phyloP scores from a whole-genome alignment of 1,284 basidiomycete species.

The Malassezia obtusa region DNA sequence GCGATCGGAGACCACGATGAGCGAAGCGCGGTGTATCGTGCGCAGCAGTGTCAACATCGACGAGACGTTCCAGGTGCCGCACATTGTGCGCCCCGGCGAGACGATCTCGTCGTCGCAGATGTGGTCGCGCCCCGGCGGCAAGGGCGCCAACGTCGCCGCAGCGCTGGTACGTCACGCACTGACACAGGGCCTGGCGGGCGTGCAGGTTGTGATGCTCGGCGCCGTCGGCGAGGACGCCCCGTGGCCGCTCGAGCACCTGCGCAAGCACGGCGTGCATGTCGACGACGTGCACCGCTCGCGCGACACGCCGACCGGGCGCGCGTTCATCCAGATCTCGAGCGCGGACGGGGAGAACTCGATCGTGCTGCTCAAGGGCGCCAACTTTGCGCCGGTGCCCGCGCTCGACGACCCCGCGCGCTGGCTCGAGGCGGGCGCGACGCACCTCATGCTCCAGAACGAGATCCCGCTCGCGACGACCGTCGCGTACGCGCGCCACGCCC shows the following conservation, averaged over 20 bases:
- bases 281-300: conserved; percentile 23
- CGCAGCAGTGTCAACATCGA: conserved; percentile 46
- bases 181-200: conserved; percentile 25
- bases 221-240: conserved; percentile 39
- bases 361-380: conserved; percentile 43
- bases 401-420: conserved; percentile 12
- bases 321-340: conserved; percentile 40
- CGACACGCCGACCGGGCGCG: conserved; percentile 34
- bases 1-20: conserved; percentile 1
- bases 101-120: conserved; percentile 38
- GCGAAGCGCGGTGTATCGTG: conserved; percentile 31
- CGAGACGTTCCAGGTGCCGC: conserved; percentile 39
- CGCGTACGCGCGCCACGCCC: conserved; percentile 44
- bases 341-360: conserved; percentile 46
- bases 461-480: conserved; percentile 52
- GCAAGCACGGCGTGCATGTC: conserved; percentile 24
- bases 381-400: conserved; percentile 22
- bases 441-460: conserved; percentile 56
- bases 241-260: conserved; percentile 39
- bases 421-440: conserved; percentile 32
- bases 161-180: conserved; percentile 19
- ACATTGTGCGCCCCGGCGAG: conserved; percentile 38
- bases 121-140: conserved; percentile 36
- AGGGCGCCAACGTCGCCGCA: conserved; percentile 44
- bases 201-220: conserved; percentile 25